Conservation (phyloP, 495 filamentous ascomycete genomes). For the Xylaria scruposa region DNA sequence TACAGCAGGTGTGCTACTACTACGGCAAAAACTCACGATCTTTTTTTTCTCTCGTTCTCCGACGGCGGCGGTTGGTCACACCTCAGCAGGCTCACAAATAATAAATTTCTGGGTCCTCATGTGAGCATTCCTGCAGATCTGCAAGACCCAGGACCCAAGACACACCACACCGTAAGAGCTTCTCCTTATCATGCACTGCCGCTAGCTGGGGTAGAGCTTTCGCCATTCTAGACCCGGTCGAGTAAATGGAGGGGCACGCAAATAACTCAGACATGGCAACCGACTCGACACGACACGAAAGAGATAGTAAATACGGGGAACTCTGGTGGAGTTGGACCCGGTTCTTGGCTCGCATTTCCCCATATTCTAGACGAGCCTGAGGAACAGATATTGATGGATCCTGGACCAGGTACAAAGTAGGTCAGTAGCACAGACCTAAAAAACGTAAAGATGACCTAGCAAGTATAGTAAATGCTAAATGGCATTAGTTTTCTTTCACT, state of each 20-base stretch:
- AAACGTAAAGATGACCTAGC: neutral
- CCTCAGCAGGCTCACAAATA: conserved; percentile 7
- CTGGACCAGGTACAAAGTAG: too few relatives aligned
- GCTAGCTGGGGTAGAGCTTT: conserved; percentile 2
- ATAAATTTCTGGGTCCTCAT: conserved; percentile 21
- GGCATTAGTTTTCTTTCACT: neutral
- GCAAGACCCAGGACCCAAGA: neutral
- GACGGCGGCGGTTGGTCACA: conserved; percentile 23
- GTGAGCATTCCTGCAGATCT: conserved; percentile 25
- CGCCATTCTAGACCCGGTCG: conserved; percentile 10
- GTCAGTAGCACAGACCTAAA: neutral
- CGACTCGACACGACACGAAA: neutral
- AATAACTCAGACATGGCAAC: conserved; percentile 8
- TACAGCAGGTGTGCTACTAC: neutral
- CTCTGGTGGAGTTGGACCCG: conserved; percentile 17
- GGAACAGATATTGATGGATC: neutral
- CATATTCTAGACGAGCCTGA: conserved; percentile 22
- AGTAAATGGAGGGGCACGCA: conserved; percentile 21
- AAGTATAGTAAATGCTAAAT: neutral
- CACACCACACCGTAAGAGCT: neutral
- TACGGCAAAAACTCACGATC: conserved; percentile 42
- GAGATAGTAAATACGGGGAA: neutral
- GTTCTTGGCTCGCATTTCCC: neutral
- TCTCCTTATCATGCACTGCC: conserved; percentile 22
- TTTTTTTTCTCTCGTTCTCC: conserved; percentile 31